Base-by-base conservation (phyloP, 148 eudicot species). In the Rhododendron mucronatum region DNA sequence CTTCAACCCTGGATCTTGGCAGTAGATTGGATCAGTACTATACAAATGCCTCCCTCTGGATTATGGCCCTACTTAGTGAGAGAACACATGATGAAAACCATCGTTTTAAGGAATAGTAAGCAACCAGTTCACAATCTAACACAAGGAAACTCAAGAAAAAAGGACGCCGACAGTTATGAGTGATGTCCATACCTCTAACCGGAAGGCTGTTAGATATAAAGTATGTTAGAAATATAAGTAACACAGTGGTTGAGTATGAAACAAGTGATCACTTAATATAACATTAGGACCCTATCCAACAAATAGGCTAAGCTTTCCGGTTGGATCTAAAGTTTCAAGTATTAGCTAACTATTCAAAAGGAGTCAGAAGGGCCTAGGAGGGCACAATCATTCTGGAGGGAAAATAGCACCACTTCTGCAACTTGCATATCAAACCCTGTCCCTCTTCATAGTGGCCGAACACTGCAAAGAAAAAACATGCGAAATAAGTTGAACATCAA, bases 1-100 rank as follows among this genome's bases (percentile, higher is more conserved):
- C 79, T 84, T 71, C 51, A 65, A 47, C 79, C 69, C 59, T 18
- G 30, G 85, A 20, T 84, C 28, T 67, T 67, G 44, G 26, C 26
- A 15, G 20, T 47, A 28, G 26, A 63, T 23, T n/a, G 28, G 75
- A 41, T 23, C 76, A 21, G 30, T 41, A 11, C 30, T 20, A 53
- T 18, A 21, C n/a, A 21, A 18, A 9, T 55, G 26, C 63, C 33
- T 48, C 14, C 26, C 82, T 50, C 82, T 2, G 82, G 37, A 28
- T 26, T 67, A 14, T 67, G 35, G 74, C 35, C 44, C 65, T 30
- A 30, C 67, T 81, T 15, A 81, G 35, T 81, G 53, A 53, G 47
- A 81, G 67, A 80, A 50, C 30, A 28, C 21, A 61, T 82, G 53
- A 41, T 39, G 35, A 39, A 82, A 82, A 82, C 75, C 11, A 82